Evolutionary conservation across 768 basidiomycete species (phyloP).

Genomic region (Auricularia sp.): DNA sequence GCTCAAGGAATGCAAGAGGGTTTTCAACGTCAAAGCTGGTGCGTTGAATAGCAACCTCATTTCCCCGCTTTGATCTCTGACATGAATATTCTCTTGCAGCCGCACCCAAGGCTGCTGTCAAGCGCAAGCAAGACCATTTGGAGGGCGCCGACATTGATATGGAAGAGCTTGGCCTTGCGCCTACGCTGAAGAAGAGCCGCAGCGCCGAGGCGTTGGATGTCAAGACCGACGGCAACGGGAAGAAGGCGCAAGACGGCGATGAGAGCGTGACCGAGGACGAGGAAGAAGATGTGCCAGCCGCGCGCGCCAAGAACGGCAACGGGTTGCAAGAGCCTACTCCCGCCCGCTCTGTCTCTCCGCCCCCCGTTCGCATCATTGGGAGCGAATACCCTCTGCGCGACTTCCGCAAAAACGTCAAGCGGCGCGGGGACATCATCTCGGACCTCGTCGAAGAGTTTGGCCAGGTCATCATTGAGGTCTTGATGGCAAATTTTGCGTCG

Average conservation of each 20-base stretch:
- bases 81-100: background rate
- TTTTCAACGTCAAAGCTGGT: conserved; percentile 77
- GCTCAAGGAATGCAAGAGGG: conserved; percentile 49
- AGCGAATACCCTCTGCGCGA: conserved; percentile 64
- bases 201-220: background rate
- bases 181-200: conserved; percentile 11
- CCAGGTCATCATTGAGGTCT: conserved; percentile 59
- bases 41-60: conserved; percentile 9
- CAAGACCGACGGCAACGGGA: background rate
- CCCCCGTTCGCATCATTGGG: conserved; percentile 61
- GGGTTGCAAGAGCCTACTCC: conserved; percentile 12
- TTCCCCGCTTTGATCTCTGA: no score
- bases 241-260: background rate
- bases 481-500: conserved; percentile 58
- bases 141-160: conserved; percentile 45
- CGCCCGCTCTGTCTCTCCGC: conserved; percentile 27
- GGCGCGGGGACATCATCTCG: conserved; percentile 66
- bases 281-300: conserved; percentile 2
- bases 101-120: conserved; percentile 42
- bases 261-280: conserved; percentile 9
- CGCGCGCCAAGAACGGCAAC: conserved; percentile 8
- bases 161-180: conserved; percentile 11
- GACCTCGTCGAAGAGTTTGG: conserved; percentile 80
- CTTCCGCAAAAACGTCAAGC: conserved; percentile 55
- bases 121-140: conserved; percentile 53